Evolutionary conservation across 331 rosid genomes (phyloP).

Genomic region (Acacia pycnantha): DNA sequence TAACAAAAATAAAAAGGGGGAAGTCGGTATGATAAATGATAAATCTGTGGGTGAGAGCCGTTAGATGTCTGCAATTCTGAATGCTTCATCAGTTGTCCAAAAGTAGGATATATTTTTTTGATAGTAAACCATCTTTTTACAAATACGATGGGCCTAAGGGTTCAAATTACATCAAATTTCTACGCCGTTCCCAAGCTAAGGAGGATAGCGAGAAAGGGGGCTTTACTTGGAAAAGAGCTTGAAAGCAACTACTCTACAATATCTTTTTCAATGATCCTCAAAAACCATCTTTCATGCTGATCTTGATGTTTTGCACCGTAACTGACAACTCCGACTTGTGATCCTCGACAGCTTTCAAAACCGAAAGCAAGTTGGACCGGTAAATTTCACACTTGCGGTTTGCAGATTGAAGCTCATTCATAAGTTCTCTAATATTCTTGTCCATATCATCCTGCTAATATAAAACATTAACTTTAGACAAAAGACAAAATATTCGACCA

Average conservation of each 20-base stretch:
- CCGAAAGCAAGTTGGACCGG: slow-evolving; percentile 89
- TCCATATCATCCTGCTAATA: slow-evolving; percentile 86
- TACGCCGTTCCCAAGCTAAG: not conserved
- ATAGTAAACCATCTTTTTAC: slow-evolving; percentile 3
- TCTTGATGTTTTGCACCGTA: slow-evolving; percentile 93
- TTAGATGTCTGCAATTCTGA: not conserved
- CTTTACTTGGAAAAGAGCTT: not conserved
- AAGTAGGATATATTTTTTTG: not conserved
- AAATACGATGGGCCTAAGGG: not conserved
- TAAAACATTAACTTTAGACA: slow-evolving; percentile 20
- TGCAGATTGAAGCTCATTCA: slow-evolving; percentile 68
- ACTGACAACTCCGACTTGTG: slow-evolving; percentile 87
- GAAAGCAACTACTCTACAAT: too few relatives aligned
- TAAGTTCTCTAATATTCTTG: slow-evolving; percentile 67
- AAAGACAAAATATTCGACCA: slow-evolving; percentile 6
- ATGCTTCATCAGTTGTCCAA: not conserved
- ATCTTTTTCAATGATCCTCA: slow-evolving; percentile 43
- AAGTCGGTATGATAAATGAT: too few relatives aligned
- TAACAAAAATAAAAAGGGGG: not conserved
- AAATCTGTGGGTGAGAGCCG: not conserved
- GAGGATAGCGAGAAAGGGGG: too few relatives aligned
- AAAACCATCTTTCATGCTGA: slow-evolving; percentile 84
- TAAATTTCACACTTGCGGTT: slow-evolving; percentile 88
- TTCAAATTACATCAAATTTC: slow-evolving; percentile 3
- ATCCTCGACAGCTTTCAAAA: slow-evolving; percentile 96